A percentile compares a stretch with the other conserved stretches of the same genome.
These are phyloP conservation scores for Conticribra guillardii DNA, from an alignment of 108 stramenopile species.

Conservation along the genomic window DNA sequence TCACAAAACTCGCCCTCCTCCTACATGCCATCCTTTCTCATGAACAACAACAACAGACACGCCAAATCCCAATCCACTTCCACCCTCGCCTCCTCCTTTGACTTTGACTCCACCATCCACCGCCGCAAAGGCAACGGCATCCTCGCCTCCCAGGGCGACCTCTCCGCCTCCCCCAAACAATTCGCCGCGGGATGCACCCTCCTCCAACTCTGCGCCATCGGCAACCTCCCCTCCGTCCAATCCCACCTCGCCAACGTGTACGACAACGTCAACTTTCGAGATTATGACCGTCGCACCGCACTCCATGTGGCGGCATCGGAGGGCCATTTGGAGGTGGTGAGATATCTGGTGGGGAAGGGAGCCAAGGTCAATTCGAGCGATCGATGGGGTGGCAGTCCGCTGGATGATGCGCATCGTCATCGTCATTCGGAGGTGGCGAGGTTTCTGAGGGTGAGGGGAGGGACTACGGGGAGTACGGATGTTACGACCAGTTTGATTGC, in stretches of 20 bases:
- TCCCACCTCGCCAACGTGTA: slow-evolving; percentile 44
- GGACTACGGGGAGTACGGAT: slow-evolving; percentile 67
- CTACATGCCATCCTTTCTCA: not conserved
- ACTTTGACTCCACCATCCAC: slow-evolving; percentile 9
- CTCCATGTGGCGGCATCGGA: slow-evolving; percentile 85
- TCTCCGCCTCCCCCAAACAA: slow-evolving; percentile 63
- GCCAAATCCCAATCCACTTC: not conserved
- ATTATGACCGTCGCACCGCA: slow-evolving; percentile 89
- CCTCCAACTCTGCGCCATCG: slow-evolving; percentile 76
- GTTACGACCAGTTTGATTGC: slow-evolving; percentile 72
- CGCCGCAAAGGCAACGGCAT: slow-evolving; percentile 40
- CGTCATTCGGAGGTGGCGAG: slow-evolving; percentile 69
- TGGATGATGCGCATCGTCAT: slow-evolving; percentile 91
- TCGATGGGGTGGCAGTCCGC: slow-evolving; percentile 78
- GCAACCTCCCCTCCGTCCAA: slow-evolving; percentile 46
- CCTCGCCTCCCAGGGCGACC: slow-evolving; percentile 30
- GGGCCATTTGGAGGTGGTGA: slow-evolving; percentile 74
- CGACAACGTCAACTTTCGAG: slow-evolving; percentile 78
- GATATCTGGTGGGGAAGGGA: slow-evolving; percentile 57
- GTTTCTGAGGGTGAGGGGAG: slow-evolving; percentile 77
- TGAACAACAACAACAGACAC: slow-evolving; percentile 3
- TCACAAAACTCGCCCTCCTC: not conserved
- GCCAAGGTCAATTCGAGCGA: slow-evolving; percentile 79
- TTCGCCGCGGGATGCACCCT: slow-evolving; percentile 87
- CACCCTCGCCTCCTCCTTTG: slow-evolving; percentile 6